A percentile compares a stretch with the other conserved stretches of the same genome.
Evolutionary conservation across 1,284 basidiomycete species (phyloP).

Genomic region (Uromyces viciae-fabae): DNA sequence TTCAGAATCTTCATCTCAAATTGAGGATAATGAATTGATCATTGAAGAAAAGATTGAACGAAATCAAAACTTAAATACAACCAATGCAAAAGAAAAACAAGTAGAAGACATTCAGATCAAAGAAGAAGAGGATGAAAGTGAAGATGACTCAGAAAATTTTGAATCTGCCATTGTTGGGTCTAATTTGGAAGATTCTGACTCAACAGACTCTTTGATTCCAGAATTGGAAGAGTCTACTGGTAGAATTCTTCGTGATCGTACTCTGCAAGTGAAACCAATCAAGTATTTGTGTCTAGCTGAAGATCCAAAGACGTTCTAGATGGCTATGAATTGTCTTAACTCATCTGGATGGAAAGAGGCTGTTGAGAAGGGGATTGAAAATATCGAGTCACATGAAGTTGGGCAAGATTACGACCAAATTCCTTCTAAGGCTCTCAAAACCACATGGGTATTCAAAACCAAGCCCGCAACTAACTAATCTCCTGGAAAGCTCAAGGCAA

Average conservation of each 20-base stretch:
- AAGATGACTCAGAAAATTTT: neutral
- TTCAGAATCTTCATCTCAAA: no score
- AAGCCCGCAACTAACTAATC: no score
- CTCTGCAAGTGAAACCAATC: neutral
- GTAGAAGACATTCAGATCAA: neutral
- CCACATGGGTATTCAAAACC: no score
- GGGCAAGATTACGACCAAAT: slow-evolving; percentile 6
- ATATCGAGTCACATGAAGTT: neutral
- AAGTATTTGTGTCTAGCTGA: neutral
- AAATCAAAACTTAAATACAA: no score
- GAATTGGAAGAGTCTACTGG: neutral
- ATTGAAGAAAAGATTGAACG: no score
- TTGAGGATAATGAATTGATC: neutral
- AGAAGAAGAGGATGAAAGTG: neutral
- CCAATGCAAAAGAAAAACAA: neutral
- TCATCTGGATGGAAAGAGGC: neutral
- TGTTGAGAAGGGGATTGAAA: neutral
- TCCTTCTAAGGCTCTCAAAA: no score
- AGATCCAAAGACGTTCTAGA: neutral
- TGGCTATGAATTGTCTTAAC: neutral
- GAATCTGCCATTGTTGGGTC: neutral
- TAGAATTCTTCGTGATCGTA: neutral
- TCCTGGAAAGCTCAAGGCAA: no score
- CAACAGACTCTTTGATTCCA: neutral
- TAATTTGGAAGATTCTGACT: neutral